Evolutionary conservation across 208 protist genomes (phyloP).

Genomic region (Trypanosoma melophagium): DNA sequence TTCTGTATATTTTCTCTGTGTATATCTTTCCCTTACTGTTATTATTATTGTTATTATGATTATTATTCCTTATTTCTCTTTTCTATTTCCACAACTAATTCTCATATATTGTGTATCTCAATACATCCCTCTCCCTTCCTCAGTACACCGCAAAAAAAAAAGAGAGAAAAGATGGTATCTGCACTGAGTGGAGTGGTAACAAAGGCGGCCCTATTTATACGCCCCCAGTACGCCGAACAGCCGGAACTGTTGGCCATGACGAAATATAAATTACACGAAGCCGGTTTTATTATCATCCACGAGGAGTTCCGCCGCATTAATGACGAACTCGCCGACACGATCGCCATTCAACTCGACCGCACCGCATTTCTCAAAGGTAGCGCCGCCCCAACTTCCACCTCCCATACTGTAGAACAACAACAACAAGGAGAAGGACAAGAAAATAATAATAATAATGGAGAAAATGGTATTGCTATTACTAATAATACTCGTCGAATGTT

Average conservation of each 20-base stretch:
- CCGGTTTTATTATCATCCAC: slow-evolving; percentile 81
- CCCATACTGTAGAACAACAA: no score
- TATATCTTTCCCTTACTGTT: no score
- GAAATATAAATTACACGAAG: slow-evolving; percentile 79
- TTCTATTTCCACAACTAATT: no score
- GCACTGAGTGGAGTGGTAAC: slow-evolving; percentile 63
- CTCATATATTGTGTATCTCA: no score
- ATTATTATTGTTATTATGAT: slow-evolving; percentile 4
- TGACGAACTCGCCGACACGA: slow-evolving; percentile 64
- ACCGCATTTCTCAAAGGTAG: slow-evolving; percentile 30
- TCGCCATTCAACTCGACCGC: slow-evolving; percentile 54
- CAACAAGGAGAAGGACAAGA: no score
- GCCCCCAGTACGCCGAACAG: slow-evolving; percentile 53
- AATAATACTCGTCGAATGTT: slow-evolving; percentile 7
- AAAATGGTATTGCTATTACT: not conserved
- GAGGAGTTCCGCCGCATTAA: slow-evolving; percentile 82
- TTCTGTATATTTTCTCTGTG: no score
- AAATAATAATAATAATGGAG: not conserved
- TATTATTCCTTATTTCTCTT: not conserved
- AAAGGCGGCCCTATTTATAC: slow-evolving; percentile 66
- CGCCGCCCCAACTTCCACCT: not conserved
- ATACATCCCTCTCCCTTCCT: no score
- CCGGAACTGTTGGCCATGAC: slow-evolving; percentile 69
- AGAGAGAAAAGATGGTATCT: slow-evolving; percentile 21
- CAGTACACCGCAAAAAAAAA: not conserved